Percentiles rank a stretch among this genome's conserved stretches.
phyloP scores from a whole-genome alignment of 768 basidiomycete species.

The Coprinopsis sp. region DNA sequence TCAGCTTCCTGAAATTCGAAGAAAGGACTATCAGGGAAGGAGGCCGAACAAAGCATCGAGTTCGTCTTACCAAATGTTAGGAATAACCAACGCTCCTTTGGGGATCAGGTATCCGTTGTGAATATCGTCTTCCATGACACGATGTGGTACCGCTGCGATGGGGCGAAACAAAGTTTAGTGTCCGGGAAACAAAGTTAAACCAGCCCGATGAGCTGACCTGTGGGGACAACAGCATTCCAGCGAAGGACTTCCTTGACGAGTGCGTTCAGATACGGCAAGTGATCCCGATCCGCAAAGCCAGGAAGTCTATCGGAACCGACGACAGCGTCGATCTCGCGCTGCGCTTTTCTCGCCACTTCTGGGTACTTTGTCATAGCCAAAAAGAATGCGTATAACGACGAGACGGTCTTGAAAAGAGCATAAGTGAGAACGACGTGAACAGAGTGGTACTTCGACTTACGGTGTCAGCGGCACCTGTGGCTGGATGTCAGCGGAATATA shows the following conservation, averaged over 20 bases:
- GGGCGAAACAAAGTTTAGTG: conserved; percentile 11
- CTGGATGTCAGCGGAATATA: neutral
- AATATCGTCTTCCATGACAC: conserved; percentile 54
- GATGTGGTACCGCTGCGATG: conserved; percentile 45
- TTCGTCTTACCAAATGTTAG: conserved; percentile 42
- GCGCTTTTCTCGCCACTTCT: conserved; percentile 53
- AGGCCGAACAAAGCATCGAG: neutral
- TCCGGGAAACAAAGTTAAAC: conserved; percentile 1
- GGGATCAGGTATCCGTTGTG: conserved; percentile 62
- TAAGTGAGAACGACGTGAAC: neutral
- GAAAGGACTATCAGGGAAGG: conserved; percentile 5
- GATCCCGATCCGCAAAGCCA: conserved; percentile 50
- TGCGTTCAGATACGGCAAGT: conserved; percentile 58
- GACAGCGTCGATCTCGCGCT: conserved; percentile 56
- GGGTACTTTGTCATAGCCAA: conserved; percentile 57
- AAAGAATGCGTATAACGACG: conserved; percentile 56
- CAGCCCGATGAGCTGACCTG: conserved; percentile 35
- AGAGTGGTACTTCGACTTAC: conserved; percentile 26
- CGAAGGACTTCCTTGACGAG: conserved; percentile 54
- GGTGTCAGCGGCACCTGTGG: conserved; percentile 54
- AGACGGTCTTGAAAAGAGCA: conserved; percentile 45
- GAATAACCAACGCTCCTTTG: conserved; percentile 48
- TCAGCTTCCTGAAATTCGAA: conserved; percentile 36
- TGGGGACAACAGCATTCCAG: conserved; percentile 45
- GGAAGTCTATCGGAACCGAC: conserved; percentile 59